Conservation (phyloP, 129 eudicot species). For the Logfia minima region DNA sequence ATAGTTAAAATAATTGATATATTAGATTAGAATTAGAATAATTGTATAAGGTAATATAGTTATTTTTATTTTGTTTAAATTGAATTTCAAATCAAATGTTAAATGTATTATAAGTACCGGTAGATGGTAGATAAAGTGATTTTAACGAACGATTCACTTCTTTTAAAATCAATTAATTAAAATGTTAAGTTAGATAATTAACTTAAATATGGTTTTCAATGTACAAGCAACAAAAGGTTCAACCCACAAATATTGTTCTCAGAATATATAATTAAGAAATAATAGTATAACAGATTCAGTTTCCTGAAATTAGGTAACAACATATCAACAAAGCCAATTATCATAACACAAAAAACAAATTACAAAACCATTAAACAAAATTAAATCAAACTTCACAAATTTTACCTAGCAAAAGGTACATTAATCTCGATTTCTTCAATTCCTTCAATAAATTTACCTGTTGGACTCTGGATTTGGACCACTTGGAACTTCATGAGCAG, state of each 20-base stretch:
- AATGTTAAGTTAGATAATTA: too few species aligned
- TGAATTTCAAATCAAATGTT: too few species aligned
- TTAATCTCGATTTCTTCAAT: background rate
- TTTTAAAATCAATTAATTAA: too few species aligned
- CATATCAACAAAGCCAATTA: conserved; percentile 19
- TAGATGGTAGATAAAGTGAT: too few species aligned
- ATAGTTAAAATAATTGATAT: too few species aligned
- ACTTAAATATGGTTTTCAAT: too few species aligned
- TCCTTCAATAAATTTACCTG: conserved; percentile 38
- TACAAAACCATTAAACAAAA: conserved; percentile 23
- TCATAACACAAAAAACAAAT: conserved; percentile 27
- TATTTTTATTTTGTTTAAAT: too few species aligned
- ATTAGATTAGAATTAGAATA: too few species aligned
- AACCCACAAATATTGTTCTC: background rate
- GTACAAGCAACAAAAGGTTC: background rate
- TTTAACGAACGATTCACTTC: too few species aligned
- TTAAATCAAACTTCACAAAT: background rate
- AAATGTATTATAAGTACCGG: too few species aligned
- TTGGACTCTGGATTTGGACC: conserved; percentile 58
- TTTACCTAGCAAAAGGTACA: conserved; percentile 27
- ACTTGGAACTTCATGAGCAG: conserved; percentile 66
- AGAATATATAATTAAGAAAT: background rate
- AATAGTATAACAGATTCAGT: background rate
- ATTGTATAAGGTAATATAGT: too few species aligned
- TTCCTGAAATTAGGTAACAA: background rate